Base-by-base conservation (phyloP, 805 yeast genomes). In the Cyberlindnera mississippiensis region DNA sequence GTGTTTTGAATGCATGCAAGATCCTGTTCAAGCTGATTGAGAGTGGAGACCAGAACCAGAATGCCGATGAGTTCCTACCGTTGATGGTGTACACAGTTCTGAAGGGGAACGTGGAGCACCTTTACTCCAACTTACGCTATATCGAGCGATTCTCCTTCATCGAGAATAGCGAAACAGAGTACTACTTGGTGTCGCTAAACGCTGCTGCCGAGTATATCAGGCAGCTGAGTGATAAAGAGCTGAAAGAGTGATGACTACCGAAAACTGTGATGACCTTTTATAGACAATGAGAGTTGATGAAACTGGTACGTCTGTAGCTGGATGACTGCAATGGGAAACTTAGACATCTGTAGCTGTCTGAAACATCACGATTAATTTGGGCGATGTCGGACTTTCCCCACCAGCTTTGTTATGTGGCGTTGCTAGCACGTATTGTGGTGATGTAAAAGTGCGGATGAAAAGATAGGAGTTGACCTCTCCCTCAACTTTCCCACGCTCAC, bases 21-120 rank as follows among this genome's bases (percentile, higher is more conserved):
- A 90, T 93, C 16, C 82, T 95, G 6, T 90, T 89, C 68, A 95
- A 96, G 10, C 71, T 87, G 43, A 75, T 95, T 35, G 80, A 89
- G 48, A 85, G 80, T 46, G 66, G 71, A 13, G 64, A 73, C 37
- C 72, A 79, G 40, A 67, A 70, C 38, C 91, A 85, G 52, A 90
- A 89, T 51, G 99, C 99, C 0, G 99, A 93, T 63, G 78, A 85
- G 29, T 93, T 93, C 62, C 74, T 93, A n/a, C 99, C 99, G 0
- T 60, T 91, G 32, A 67, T 93, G 39, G 88, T 93, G 19, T 82
- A 80, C 51, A 84, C 91, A 10, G 75, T 90, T 2, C 61, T 91
- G 35, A 81, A 80, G 52, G 79, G 91, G 2, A 76, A 77, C 42
- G 78, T 88, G 1, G 66, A 66, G 30, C 65, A 78, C 50, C 63